Percentiles rank a stretch among this genome's conserved stretches.
Conservation (phyloP, 2,329 filamentous ascomycete genomes). For the Anthostomella pinea region DNA sequence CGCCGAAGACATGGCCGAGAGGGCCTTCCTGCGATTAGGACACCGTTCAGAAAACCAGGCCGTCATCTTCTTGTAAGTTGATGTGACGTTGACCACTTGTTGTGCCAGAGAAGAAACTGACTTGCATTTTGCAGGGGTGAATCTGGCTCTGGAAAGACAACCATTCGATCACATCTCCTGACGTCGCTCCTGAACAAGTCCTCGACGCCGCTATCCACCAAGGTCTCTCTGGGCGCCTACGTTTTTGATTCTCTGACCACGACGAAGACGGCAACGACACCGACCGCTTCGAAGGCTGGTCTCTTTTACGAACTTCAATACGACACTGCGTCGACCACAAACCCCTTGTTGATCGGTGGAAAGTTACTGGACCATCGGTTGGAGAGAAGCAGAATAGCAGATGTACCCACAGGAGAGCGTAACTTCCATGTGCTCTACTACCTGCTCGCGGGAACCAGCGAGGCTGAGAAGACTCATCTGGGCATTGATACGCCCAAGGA, state of each 20-base stretch:
- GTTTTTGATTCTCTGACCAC: conserved; percentile 95
- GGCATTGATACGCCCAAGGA: conserved; percentile 49
- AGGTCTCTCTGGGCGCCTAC: conserved; percentile 89
- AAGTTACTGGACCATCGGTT: conserved; percentile 92
- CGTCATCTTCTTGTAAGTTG: conserved; percentile 81
- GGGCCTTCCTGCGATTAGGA: conserved; percentile 81
- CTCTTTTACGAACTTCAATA: conserved; percentile 97
- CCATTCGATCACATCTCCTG: conserved; percentile 83
- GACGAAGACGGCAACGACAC: conserved; percentile 93
- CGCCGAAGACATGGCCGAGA: conserved; percentile 85
- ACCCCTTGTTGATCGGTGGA: conserved; percentile 85
- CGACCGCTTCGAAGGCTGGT: conserved; percentile 91
- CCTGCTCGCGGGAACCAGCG: conserved; percentile 85
- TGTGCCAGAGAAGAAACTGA: conserved; percentile 6
- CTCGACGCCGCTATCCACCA: conserved; percentile 87
- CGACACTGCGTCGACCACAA: conserved; percentile 80
- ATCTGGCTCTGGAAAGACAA: conserved; percentile 94
- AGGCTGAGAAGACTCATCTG: conserved; percentile 85
- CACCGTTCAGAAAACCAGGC: conserved; percentile 91
- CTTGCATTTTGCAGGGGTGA: conserved; percentile 65
- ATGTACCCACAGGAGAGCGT: conserved; percentile 91
- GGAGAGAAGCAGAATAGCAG: conserved; percentile 85
- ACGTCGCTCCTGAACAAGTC: conserved; percentile 84
- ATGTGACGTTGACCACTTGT: background rate
- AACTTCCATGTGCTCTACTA: conserved; percentile 98